Conservation (phyloP, 371 early-diverging fungal species). For the Mortierella sp. region DNA sequence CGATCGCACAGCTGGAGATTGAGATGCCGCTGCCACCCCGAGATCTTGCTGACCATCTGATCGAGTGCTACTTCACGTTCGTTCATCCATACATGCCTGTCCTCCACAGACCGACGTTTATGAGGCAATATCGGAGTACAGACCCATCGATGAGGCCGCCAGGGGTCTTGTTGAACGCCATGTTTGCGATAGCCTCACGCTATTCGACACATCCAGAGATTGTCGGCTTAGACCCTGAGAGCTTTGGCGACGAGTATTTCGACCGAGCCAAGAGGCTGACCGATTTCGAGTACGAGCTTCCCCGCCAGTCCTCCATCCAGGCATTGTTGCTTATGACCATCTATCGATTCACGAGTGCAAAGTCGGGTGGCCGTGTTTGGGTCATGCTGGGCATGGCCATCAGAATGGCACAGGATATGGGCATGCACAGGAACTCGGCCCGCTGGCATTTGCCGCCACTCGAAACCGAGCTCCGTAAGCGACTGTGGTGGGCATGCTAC, state of each 20-base stretch:
- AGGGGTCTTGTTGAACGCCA: conserved; percentile 74
- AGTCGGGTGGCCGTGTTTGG: conserved; percentile 51
- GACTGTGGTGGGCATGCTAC: conserved; percentile 74
- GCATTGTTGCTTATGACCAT: conserved; percentile 53
- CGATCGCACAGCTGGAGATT: conserved; percentile 12
- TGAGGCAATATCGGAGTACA: conserved; percentile 54
- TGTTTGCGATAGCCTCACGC: conserved; percentile 78
- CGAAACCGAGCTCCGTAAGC: conserved; percentile 70
- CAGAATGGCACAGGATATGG: conserved; percentile 76
- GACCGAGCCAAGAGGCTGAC: conserved; percentile 47
- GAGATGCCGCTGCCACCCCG: conserved; percentile 63
- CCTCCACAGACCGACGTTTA: conserved; percentile 74
- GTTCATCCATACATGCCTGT: conserved; percentile 79
- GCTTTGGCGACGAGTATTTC: conserved; percentile 53
- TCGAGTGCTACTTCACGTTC: conserved; percentile 76
- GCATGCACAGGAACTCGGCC: conserved; percentile 71
- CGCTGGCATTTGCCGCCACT: conserved; percentile 66
- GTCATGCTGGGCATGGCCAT: conserved; percentile 67
- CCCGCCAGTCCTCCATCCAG: conserved; percentile 52
- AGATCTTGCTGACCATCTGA: conserved; percentile 71
- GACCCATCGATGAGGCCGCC: conserved; percentile 58
- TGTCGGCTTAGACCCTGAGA: conserved; percentile 40
- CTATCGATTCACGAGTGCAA: conserved; percentile 53
- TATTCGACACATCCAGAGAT: conserved; percentile 67
- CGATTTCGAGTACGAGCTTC: conserved; percentile 49